Base-by-base conservation (phyloP, 169 alveolate species). In the Theileria sp. region DNA sequence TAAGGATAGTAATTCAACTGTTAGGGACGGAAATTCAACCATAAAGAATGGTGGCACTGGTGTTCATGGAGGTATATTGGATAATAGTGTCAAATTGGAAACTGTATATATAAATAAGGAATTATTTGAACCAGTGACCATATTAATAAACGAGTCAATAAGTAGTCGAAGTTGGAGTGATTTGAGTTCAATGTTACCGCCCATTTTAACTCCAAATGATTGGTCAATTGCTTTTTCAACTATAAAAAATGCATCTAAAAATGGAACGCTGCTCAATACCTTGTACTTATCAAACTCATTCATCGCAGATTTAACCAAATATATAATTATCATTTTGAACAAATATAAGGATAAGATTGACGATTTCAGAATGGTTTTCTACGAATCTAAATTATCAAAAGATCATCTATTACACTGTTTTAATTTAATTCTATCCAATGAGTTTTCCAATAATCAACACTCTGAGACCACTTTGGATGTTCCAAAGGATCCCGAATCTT, bases 81-180 rank as follows among this genome's bases (percentile, higher is more conserved):
- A 64, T 12, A 78, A 83, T 66, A 65, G 79, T 15, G 23, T 83
- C 23, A 36, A 25, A 26, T 49, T 83, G 71, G 85, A 76, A 10
- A 71, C 81, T 10, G 81, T 83, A 25, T 26, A 49, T 13, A 51
- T 83, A 19, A 83, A 83, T 44, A 66, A 71, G 60, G 79, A 76
- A 36, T n/a, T 51, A 49, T 23, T 77, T 28, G 80, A 76, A 21
- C 89, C 89, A 21, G 77, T 83, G 15, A 67, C 78, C 12, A 79
- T 83, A 21, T 82, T 83, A 17, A 74, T 83, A 17, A 83, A 83
- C 51, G 89, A 83, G 77, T 86, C 89, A 3, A 65, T 83, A 12
- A 71, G 86, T 8, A 34, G 21, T n/a, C 34, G 36, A 19, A 50
- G 83, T 25, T 83, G 89, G 89, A 72, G 86, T 19, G 81, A 83